Evolutionary conservation across 441 rosid species (phyloP).

Genomic region (Brassica balearica): DNA sequence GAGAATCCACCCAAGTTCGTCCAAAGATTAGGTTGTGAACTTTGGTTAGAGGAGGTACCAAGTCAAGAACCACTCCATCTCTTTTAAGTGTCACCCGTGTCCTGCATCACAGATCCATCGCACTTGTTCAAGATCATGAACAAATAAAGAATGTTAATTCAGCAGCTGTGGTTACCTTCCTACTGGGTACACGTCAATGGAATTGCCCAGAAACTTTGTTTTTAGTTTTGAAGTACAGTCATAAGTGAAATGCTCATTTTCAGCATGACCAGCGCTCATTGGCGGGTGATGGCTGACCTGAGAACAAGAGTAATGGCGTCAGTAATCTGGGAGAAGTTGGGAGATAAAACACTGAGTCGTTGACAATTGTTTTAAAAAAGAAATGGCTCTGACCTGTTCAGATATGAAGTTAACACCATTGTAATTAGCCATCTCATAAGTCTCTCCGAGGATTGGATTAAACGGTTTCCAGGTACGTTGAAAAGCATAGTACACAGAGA

Average conservation of each 20-base stretch:
- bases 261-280: slow-evolving; percentile 94
- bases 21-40: slow-evolving; percentile 96
- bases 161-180: slow-evolving; percentile 65
- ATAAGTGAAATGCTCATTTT: slow-evolving; percentile 91
- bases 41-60: slow-evolving; percentile 95
- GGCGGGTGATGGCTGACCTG: slow-evolving; percentile 99
- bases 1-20: slow-evolving; percentile 95
- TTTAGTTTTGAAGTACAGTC: slow-evolving; percentile 91
- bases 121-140: slow-evolving; percentile 1
- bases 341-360: neutral
- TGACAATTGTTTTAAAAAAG: neutral
- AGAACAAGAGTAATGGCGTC: slow-evolving; percentile 10
- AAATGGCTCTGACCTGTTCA: slow-evolving; percentile 69
- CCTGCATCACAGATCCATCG: slow-evolving; percentile 54
- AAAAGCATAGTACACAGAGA: slow-evolving; percentile 81
- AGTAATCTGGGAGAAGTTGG: neutral
- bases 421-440: slow-evolving; percentile 85
- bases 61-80: slow-evolving; percentile 87
- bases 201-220: slow-evolving; percentile 91
- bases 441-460: slow-evolving; percentile 99
- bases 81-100: slow-evolving; percentile 89
- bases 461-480: slow-evolving; percentile 97
- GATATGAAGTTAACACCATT: slow-evolving; percentile 75
- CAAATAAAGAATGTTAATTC: neutral
- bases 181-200: slow-evolving; percentile 89